Conservation (phyloP, 2,329 filamentous ascomycete genomes). For the Talaromyces atroroseus region DNA sequence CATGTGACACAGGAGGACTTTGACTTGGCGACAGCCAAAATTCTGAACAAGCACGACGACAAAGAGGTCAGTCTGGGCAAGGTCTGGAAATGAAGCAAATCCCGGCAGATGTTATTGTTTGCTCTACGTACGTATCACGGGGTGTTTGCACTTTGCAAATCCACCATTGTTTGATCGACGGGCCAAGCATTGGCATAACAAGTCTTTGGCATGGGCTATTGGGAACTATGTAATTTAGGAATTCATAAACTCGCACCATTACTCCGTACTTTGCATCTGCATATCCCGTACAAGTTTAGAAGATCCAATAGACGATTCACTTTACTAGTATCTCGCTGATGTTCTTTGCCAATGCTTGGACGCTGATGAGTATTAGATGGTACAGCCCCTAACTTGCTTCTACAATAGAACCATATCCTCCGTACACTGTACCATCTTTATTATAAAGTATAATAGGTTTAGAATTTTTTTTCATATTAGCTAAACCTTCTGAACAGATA, state of each 20-base stretch:
- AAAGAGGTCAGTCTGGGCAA: conserved; percentile 91
- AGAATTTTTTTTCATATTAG: too few species aligned
- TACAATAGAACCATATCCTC: too few species aligned
- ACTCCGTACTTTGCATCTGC: background rate
- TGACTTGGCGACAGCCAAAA: conserved; percentile 96
- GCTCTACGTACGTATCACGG: background rate
- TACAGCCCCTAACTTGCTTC: too few species aligned
- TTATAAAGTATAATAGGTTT: too few species aligned
- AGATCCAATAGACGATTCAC: background rate
- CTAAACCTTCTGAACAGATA: too few species aligned
- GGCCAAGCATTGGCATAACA: conserved; percentile 7
- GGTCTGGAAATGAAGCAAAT: conserved; percentile 64
- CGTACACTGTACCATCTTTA: too few species aligned
- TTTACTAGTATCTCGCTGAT: background rate
- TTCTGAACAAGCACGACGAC: conserved; percentile 98
- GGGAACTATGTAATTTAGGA: conserved; percentile 7
- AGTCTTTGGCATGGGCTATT: conserved; percentile 8
- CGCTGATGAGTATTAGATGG: background rate
- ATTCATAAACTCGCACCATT: background rate
- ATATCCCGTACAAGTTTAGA: background rate
- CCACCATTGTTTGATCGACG: conserved; percentile 8
- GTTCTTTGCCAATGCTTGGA: background rate
- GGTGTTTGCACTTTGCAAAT: background rate
- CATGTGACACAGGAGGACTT: conserved; percentile 99
- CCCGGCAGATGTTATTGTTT: background rate